These are phyloP conservation scores for Polyplosphaeria fusca DNA, from an alignment of 495 filamentous ascomycete genomes.

Conservation along the genomic window DNA sequence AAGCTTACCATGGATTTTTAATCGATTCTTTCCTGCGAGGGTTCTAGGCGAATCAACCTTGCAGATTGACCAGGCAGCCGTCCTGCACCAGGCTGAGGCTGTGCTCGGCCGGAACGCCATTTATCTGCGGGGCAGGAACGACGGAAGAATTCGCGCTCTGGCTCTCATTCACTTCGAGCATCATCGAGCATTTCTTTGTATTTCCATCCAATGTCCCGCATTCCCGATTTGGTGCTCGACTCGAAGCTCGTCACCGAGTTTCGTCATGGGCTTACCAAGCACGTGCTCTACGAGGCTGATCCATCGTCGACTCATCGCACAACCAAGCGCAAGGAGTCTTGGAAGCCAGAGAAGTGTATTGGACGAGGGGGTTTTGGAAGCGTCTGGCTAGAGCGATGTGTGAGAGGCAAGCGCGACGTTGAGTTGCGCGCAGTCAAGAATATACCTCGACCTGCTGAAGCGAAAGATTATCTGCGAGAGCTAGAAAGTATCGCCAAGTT, in stretches of 20 bases:
- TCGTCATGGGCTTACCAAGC: background rate
- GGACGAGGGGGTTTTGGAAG: constrained; percentile 8
- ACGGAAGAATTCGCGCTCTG: too few species aligned
- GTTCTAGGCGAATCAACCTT: too few species aligned
- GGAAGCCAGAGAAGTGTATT: constrained; percentile 11
- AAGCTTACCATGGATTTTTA: too few species aligned
- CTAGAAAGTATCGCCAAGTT: constrained; percentile 23
- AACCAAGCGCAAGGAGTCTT: background rate
- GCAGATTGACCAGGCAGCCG: too few species aligned
- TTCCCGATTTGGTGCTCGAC: constrained; percentile 11
- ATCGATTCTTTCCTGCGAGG: too few species aligned
- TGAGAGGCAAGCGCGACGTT: background rate
- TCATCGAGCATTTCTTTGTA: too few species aligned
- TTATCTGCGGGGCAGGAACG: too few species aligned
- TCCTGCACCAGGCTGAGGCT: too few species aligned
- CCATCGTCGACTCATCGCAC: background rate
- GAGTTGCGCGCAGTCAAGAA: constrained; percentile 19
- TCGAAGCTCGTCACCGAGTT: constrained; percentile 9
- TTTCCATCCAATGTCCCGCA: background rate
- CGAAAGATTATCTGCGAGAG: constrained; percentile 6
- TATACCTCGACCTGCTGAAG: background rate
- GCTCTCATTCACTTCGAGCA: too few species aligned
- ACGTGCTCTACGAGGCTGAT: constrained; percentile 3
- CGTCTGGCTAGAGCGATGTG: constrained; percentile 18
- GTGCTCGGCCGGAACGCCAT: too few species aligned